These are phyloP conservation scores for Alternaria hordeiaustralica DNA, from an alignment of 2,329 filamentous ascomycete species.

Conservation along the genomic window DNA sequence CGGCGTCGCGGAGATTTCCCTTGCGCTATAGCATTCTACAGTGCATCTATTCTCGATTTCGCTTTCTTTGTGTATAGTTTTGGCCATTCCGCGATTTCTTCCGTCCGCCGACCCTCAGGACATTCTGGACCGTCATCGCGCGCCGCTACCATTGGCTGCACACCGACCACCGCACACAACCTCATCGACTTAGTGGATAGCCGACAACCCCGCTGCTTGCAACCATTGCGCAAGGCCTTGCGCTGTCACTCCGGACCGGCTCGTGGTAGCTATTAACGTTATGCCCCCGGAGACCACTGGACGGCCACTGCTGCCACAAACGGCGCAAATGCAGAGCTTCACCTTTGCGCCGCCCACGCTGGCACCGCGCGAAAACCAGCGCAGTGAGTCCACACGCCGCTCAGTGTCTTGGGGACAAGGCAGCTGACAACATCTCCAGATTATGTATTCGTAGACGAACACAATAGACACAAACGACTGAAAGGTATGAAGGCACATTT, in stretches of 20 bases:
- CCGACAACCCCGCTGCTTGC: conserved; percentile 44
- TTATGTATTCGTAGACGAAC: conserved; percentile 99
- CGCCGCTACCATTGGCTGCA: conserved; percentile 35
- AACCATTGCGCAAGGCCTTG: conserved; percentile 26
- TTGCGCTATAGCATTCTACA: conserved; percentile 35
- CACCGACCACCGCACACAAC: conserved; percentile 28
- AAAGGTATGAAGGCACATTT: conserved; percentile 69
- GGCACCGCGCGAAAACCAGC: conserved; percentile 77
- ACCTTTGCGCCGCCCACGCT: conserved; percentile 72
- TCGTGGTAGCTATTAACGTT: conserved; percentile 14
- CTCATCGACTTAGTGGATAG: conserved; percentile 34
- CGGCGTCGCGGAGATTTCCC: conserved; percentile 45
- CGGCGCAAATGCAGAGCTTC: conserved; percentile 75
- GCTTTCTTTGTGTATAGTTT: conserved; percentile 20
- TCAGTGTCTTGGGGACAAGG: background rate
- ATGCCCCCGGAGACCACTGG: conserved; percentile 70
- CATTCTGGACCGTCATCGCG: conserved; percentile 30
- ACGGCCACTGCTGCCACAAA: conserved; percentile 70
- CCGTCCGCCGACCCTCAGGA: conserved; percentile 21
- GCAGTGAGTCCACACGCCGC: conserved; percentile 66
- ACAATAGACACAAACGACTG: conserved; percentile 94
- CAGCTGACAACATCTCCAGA: conserved; percentile 61
- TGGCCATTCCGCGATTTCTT: conserved; percentile 21
- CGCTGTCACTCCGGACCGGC: conserved; percentile 9
- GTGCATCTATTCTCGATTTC: conserved; percentile 31